Evolutionary conservation across 2,329 filamentous ascomycete species (phyloP).

Genomic region (Aspergillus amoenus): DNA sequence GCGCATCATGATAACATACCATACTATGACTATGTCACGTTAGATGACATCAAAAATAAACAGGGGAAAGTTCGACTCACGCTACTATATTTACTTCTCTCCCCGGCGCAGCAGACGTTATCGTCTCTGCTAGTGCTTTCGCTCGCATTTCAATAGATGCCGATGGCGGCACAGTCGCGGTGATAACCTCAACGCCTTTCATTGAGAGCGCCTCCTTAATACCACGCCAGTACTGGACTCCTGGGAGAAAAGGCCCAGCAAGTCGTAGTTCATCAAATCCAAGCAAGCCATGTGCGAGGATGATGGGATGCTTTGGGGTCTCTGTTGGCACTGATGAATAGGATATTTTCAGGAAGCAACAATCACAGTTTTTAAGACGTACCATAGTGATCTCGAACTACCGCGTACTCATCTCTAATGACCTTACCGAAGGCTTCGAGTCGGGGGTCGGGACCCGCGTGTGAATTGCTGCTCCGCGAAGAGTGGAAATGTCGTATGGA

Average conservation of each 20-base stretch:
- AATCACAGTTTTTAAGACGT: conserved; percentile 4
- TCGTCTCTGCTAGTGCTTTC: conserved; percentile 52
- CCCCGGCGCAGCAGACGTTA: conserved; percentile 53
- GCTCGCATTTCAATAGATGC: conserved; percentile 60
- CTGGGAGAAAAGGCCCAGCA: conserved; percentile 54
- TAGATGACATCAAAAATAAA: neutral
- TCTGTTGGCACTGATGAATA: conserved; percentile 20
- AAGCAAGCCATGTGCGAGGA: conserved; percentile 64
- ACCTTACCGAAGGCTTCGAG: conserved; percentile 52
- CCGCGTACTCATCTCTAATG: conserved; percentile 63
- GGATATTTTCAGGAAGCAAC: neutral
- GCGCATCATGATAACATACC: conserved; percentile 31
- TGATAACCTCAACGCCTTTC: conserved; percentile 61
- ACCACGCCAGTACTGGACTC: conserved; percentile 64
- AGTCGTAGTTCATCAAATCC: conserved; percentile 64
- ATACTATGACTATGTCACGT: conserved; percentile 45
- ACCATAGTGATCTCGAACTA: conserved; percentile 59
- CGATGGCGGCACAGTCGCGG: conserved; percentile 58
- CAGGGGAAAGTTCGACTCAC: conserved; percentile 39
- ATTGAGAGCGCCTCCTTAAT: conserved; percentile 58
- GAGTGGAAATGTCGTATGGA: conserved; percentile 19
- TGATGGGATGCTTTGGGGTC: conserved; percentile 56
- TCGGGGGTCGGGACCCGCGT: conserved; percentile 45
- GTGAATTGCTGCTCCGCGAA: conserved; percentile 15
- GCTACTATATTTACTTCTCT: conserved; percentile 65